phyloP scores from a whole-genome alignment of 495 filamentous ascomycete genomes.

The Elasticomyces elasticus region DNA sequence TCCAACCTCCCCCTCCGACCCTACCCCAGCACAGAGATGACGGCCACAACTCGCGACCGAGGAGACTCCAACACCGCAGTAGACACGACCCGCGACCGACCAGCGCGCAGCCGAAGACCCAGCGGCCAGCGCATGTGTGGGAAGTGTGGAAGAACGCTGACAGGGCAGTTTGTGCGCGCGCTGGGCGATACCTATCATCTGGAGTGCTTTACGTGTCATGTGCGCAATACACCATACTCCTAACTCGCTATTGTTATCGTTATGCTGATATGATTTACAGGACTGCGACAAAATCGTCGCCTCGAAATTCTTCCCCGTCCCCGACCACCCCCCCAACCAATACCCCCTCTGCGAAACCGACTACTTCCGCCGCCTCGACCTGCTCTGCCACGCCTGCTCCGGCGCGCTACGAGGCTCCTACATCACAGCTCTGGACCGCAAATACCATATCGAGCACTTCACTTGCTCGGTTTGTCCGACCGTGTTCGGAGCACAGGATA shows the following conservation, averaged over 20 bases:
- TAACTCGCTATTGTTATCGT: slow-evolving; percentile 3
- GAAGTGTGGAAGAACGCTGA: slow-evolving; percentile 76
- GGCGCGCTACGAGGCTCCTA: slow-evolving; percentile 93
- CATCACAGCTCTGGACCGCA: slow-evolving; percentile 92
- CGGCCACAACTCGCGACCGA: neutral
- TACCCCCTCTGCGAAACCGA: slow-evolving; percentile 97
- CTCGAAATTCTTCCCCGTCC: slow-evolving; percentile 95
- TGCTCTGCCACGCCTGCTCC: slow-evolving; percentile 85
- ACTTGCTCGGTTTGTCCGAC: slow-evolving; percentile 96
- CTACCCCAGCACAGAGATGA: neutral
- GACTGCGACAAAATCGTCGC: slow-evolving; percentile 95
- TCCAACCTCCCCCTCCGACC: neutral
- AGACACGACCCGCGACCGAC: slow-evolving; percentile 3
- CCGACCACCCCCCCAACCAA: slow-evolving; percentile 77
- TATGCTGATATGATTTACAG: slow-evolving; percentile 37
- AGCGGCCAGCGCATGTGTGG: slow-evolving; percentile 54
- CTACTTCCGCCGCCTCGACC: slow-evolving; percentile 86
- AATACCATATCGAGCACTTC: slow-evolving; percentile 99
- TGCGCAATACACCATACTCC: slow-evolving; percentile 39
- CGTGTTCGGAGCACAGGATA: slow-evolving; percentile 94
- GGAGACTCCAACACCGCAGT: neutral
- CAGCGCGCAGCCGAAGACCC: slow-evolving; percentile 19
- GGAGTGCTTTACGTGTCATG: slow-evolving; percentile 95
- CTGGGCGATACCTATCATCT: slow-evolving; percentile 88
- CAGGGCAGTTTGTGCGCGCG: slow-evolving; percentile 91